phyloP scores from a whole-genome alignment of 2,329 filamentous ascomycete species.

The Hypoxylon sp. region DNA sequence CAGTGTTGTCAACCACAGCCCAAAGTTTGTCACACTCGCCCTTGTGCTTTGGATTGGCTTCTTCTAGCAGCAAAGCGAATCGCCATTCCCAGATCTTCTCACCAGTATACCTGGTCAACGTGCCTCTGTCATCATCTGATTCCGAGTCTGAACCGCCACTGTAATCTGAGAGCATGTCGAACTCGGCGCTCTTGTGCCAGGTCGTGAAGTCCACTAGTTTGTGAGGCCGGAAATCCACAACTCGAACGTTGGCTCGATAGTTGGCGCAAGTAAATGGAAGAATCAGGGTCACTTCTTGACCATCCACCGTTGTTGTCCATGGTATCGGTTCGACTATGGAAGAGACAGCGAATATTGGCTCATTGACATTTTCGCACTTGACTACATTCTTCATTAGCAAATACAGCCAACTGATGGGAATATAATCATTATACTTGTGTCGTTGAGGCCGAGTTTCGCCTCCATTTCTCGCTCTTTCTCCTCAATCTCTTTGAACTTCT shows the following conservation, averaged over 20 bases:
- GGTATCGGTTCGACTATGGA: slow-evolving; percentile 57
- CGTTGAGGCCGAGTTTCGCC: slow-evolving; percentile 52
- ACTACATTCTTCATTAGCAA: slow-evolving; percentile 54
- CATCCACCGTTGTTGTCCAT: slow-evolving; percentile 61
- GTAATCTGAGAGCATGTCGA: slow-evolving; percentile 63
- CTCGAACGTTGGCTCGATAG: slow-evolving; percentile 78
- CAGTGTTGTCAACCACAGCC: slow-evolving; percentile 73
- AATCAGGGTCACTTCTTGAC: slow-evolving; percentile 53
- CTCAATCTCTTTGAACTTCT: slow-evolving; percentile 42
- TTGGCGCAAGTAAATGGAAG: slow-evolving; percentile 81
- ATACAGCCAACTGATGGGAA: neutral
- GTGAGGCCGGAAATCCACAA: slow-evolving; percentile 83
- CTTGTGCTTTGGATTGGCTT: slow-evolving; percentile 62
- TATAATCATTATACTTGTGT: slow-evolving; percentile 44
- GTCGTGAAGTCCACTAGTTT: slow-evolving; percentile 78
- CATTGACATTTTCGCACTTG: slow-evolving; percentile 60
- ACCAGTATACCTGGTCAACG: slow-evolving; percentile 46
- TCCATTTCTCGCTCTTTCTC: slow-evolving; percentile 50
- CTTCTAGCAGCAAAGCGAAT: slow-evolving; percentile 84
- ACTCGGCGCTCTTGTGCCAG: slow-evolving; percentile 61
- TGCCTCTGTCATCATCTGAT: slow-evolving; percentile 48
- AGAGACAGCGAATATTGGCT: slow-evolving; percentile 54
- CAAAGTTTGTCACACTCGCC: slow-evolving; percentile 67
- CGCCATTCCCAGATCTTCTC: slow-evolving; percentile 80
- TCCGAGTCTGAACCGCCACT: slow-evolving; percentile 53